These are phyloP conservation scores for Alternaria brassicicola DNA, from an alignment of 2,329 filamentous ascomycete species.

Conservation along the genomic window DNA sequence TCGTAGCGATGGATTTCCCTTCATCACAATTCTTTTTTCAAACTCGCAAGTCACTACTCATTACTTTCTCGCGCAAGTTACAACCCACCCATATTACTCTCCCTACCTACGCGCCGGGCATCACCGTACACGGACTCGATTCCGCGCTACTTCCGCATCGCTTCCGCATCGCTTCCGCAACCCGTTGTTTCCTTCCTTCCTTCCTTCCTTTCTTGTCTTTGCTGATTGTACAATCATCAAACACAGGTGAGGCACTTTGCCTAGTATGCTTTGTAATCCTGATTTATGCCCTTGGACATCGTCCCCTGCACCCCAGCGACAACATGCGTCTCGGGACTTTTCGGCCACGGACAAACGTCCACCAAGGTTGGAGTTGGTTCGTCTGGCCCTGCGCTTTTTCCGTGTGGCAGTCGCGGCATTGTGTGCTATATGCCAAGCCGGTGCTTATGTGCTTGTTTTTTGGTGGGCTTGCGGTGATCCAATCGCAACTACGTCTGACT, in stretches of 20 bases:
- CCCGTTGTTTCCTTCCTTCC: too few species aligned
- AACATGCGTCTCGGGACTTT: background rate
- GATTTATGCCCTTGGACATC: too few species aligned
- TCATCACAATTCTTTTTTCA: too few species aligned
- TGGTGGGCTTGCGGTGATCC: background rate
- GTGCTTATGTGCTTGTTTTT: background rate
- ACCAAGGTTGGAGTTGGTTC: too few species aligned
- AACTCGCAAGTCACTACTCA: too few species aligned
- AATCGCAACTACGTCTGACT: background rate
- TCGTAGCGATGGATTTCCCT: too few species aligned
- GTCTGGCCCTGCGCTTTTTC: too few species aligned
- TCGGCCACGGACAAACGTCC: too few species aligned
- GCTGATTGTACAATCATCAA: background rate
- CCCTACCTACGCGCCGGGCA: background rate
- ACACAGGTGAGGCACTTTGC: background rate
- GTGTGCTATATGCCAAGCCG: background rate
- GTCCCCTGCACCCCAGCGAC: too few species aligned
- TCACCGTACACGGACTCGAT: background rate
- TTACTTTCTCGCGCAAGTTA: too few species aligned
- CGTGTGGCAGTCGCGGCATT: background rate
- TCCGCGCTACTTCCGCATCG: background rate
- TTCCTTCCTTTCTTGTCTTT: too few species aligned
- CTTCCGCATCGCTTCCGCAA: too few species aligned
- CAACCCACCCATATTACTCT: background rate
- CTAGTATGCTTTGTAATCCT: background rate